Conservation (phyloP, 495 filamentous ascomycete genomes). For the Hypoxylon cercidicola region DNA sequence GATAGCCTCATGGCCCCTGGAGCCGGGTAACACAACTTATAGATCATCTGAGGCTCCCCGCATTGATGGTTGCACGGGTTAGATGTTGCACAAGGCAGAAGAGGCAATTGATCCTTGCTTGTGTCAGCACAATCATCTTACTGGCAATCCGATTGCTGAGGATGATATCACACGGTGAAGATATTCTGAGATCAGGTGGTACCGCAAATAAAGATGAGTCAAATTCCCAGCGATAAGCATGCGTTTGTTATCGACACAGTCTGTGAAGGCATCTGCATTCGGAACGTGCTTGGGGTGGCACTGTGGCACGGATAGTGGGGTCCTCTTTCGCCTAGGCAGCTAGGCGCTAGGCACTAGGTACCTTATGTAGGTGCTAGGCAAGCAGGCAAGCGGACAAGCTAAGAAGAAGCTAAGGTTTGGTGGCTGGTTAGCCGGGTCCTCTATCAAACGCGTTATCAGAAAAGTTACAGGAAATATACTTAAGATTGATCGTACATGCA, state of each 20-base stretch:
- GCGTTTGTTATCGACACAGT: not conserved
- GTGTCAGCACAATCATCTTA: slow-evolving; percentile 3
- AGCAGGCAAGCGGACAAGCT: slow-evolving; percentile 6
- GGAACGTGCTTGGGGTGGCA: slow-evolving; percentile 25
- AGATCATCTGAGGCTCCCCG: slow-evolving; percentile 23
- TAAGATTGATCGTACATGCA: not conserved
- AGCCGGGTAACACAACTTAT: not conserved
- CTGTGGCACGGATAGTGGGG: slow-evolving; percentile 22
- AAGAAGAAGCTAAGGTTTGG: slow-evolving; percentile 12
- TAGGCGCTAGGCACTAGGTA: no score
- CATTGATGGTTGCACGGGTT: slow-evolving; percentile 10
- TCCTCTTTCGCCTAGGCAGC: slow-evolving; percentile 29
- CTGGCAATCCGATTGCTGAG: not conserved
- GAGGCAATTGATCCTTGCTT: slow-evolving; percentile 8
- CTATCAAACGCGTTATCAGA: slow-evolving; percentile 15
- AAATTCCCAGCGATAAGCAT: not conserved
- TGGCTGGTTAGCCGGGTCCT: slow-evolving; percentile 15
- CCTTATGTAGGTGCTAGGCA: no score
- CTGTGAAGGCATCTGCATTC: slow-evolving; percentile 4
- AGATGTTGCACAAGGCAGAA: slow-evolving; percentile 20
- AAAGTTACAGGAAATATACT: slow-evolving; percentile 11
- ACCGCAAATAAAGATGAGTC: not conserved
- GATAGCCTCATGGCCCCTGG: not conserved
- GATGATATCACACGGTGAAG: slow-evolving; percentile 9
- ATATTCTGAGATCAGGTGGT: slow-evolving; percentile 26